Conservation (phyloP, 2,329 filamentous ascomycete species). For the Gnomoniopsis sp. region DNA sequence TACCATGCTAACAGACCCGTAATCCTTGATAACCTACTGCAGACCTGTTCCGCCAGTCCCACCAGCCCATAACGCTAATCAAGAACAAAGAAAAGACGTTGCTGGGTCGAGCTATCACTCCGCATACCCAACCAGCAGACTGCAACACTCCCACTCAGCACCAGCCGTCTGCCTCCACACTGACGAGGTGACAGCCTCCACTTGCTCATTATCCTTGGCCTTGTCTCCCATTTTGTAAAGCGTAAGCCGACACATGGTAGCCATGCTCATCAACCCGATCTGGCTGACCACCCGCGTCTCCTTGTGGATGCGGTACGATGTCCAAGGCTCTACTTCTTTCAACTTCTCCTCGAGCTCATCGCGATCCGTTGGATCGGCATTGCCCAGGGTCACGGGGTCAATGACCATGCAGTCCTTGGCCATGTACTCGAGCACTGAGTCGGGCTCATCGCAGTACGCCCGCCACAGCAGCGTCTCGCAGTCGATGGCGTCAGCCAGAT, state of each 20-base stretch:
- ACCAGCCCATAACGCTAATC: neutral
- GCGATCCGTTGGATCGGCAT: constrained; percentile 24
- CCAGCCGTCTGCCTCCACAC: constrained; percentile 35
- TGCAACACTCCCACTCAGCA: constrained; percentile 32
- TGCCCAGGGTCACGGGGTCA: constrained; percentile 31
- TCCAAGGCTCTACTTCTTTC: constrained; percentile 24
- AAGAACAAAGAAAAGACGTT: neutral
- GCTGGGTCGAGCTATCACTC: neutral
- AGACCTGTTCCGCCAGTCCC: neutral
- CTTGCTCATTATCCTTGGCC: constrained; percentile 25
- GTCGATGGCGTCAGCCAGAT: constrained; percentile 33
- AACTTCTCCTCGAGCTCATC: constrained; percentile 29
- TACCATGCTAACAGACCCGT: neutral
- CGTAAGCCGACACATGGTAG: constrained; percentile 31
- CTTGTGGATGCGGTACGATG: constrained; percentile 31
- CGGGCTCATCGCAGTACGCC: constrained; percentile 34
- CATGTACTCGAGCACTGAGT: constrained; percentile 33
- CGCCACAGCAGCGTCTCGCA: constrained; percentile 37
- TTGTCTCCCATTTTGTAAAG: constrained; percentile 24
- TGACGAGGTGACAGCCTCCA: constrained; percentile 27
- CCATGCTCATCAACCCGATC: constrained; percentile 36
- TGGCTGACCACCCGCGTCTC: constrained; percentile 31
- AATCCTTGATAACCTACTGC: neutral
- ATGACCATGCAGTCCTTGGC: constrained; percentile 36
- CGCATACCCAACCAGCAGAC: constrained; percentile 17